phyloP scores from a whole-genome alignment of 805 yeast species.

The Torulaspora indica region DNA sequence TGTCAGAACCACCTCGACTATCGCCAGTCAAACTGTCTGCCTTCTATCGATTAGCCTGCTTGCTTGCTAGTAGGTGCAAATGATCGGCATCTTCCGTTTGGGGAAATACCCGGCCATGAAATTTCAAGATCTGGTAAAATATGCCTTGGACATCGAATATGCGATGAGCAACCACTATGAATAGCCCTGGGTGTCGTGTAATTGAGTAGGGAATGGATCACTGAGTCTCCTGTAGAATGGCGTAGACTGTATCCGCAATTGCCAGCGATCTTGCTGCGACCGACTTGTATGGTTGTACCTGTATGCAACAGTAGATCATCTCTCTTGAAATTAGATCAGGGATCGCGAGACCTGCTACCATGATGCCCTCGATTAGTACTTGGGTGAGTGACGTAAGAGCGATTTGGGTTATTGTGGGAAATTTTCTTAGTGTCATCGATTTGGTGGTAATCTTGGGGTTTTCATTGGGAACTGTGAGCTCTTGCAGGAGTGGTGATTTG shows the following conservation, averaged over 20 bases:
- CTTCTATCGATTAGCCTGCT: too few species aligned
- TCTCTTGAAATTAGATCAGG: slow-evolving; percentile 23
- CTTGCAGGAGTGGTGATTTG: slow-evolving; percentile 17
- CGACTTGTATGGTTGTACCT: slow-evolving; percentile 20
- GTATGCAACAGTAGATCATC: slow-evolving; percentile 25
- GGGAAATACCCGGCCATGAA: background rate
- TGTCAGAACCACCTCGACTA: too few species aligned
- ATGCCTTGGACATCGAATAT: too few species aligned
- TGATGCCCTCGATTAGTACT: slow-evolving; percentile 29
- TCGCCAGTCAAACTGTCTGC: too few species aligned
- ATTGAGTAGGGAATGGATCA: background rate
- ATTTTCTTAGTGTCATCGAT: slow-evolving; percentile 8
- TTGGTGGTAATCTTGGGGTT: background rate
- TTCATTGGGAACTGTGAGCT: slow-evolving; percentile 3
- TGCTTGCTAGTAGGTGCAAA: background rate
- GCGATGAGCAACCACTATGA: too few species aligned
- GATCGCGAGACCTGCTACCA: slow-evolving; percentile 20
- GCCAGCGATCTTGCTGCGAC: slow-evolving; percentile 19
- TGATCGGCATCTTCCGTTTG: background rate
- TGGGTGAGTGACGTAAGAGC: slow-evolving; percentile 22
- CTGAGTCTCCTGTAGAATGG: slow-evolving; percentile 4
- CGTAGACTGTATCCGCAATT: slow-evolving; percentile 25
- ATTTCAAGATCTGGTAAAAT: too few species aligned
- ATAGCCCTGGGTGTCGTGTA: too few species aligned
- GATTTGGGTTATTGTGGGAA: slow-evolving; percentile 23